These are phyloP conservation scores for Chaetomium sp. DNA, from an alignment of 2,329 filamentous ascomycete species.

Conservation along the genomic window DNA sequence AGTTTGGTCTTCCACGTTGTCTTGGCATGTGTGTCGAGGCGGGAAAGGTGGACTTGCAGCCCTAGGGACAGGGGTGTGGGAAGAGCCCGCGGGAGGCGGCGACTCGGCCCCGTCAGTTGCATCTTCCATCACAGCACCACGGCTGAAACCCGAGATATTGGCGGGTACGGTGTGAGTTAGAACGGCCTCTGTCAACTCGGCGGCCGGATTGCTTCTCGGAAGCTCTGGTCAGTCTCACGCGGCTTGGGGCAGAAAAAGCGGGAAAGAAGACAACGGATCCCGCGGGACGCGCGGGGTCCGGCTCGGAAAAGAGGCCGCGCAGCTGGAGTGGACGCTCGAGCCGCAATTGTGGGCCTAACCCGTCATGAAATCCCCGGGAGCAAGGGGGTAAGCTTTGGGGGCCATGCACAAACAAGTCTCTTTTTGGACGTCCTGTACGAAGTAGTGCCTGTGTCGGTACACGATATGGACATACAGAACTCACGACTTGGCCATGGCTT, in stretches of 20 bases:
- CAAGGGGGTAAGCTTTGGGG: no score
- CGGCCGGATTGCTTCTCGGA: neutral
- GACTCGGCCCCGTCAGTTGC: conserved; percentile 8
- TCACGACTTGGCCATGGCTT: neutral
- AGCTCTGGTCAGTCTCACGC: neutral
- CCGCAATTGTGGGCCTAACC: neutral
- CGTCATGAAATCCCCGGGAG: neutral
- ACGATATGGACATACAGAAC: neutral
- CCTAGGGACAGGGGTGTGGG: conserved; percentile 23
- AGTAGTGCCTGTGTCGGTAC: no score
- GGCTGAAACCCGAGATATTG: neutral
- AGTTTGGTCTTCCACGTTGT: neutral
- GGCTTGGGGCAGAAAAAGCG: neutral
- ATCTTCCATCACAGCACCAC: conserved; percentile 8
- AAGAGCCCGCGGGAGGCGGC: neutral
- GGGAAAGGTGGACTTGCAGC: conserved; percentile 26
- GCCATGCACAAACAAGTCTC: no score
- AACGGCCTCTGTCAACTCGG: neutral
- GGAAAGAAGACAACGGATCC: conserved; percentile 11
- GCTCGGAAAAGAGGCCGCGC: neutral
- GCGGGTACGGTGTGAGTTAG: neutral
- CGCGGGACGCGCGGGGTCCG: conserved; percentile 25
- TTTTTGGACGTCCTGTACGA: no score
- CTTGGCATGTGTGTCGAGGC: neutral
- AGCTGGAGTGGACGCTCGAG: neutral